Conservation (phyloP, 139 green algal genomes). For the Haematococcus sp. region DNA sequence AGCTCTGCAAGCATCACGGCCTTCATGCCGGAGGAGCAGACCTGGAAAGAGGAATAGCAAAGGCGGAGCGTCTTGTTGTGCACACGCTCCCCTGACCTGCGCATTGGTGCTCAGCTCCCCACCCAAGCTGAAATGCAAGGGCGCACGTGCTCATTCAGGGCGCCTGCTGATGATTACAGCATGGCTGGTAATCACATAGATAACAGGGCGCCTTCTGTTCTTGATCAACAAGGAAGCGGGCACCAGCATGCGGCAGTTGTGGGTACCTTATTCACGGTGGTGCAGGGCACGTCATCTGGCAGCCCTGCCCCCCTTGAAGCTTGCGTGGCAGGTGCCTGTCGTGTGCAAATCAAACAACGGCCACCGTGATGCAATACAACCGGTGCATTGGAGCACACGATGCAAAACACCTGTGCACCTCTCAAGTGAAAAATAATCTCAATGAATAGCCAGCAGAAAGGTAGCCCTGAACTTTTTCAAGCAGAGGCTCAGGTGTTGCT, state of each 20-base stretch:
- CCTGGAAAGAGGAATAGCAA: constrained; percentile 18
- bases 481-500: no score
- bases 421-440: no score
- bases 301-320: constrained; percentile 77
- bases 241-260: no score
- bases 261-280: constrained; percentile 88
- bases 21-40: constrained; percentile 87
- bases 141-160: no score
- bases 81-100: background rate
- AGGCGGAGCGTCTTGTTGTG: background rate
- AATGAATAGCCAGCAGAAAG: no score
- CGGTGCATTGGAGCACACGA: background rate
- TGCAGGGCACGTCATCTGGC: constrained; percentile 63
- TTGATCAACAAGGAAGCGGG: no score
- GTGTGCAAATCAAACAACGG: background rate
- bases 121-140: no score
- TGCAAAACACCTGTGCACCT: background rate
- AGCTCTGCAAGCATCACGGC: constrained; percentile 80
- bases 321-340: constrained; percentile 81
- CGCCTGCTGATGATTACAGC: no score
- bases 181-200: no score
- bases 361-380: background rate
- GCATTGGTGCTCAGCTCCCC: no score
- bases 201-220: no score
- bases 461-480: no score